Evolutionary conservation across 352 stramenopile genomes (phyloP), one percentile per base, ranked within the genome.

Genomic region (Phytophthora cryptogea): DNA sequence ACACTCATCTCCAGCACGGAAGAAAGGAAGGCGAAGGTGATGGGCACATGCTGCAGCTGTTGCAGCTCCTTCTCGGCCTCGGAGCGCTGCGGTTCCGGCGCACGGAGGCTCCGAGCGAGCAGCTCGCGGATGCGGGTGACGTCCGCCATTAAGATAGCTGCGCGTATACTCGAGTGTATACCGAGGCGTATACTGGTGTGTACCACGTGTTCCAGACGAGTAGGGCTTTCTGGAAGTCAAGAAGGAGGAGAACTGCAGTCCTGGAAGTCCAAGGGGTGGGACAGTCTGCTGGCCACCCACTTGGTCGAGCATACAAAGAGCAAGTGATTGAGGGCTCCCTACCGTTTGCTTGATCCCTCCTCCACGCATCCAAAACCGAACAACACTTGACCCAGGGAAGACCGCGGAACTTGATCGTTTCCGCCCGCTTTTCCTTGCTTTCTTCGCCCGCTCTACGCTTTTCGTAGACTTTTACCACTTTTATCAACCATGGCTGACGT

Each of bases 401-500:
- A 78, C 68, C 62, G 47, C 74, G 54, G 41, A 66, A 60, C 59
- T 49, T 20, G 23, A 40, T 58, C 33, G 57, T 69, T 74, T 33
- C 20, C 50, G 52, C 47, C 50, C 31, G 54, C 35, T 64, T 65
- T 64, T 52, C 37, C 54, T 42, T 56, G 33, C 46, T 68, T 61
- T 23, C 20, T 33, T 52, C 40, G 58, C 63, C 28, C 44, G 56
- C 51, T 53, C 52, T 57, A 71, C 63, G 37, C 63, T 30, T 61
- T 37, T 51, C 51, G 64, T 67, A 72, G 52, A 68, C 35, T 42
- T 11, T 39, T 13, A 28, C 32, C 26, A 39, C 59, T 33, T 50
- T 63, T 46, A 67, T 56, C 57, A 64, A 86, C 58, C 64, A 94
- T 92, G 84, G 75, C 84, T 83, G 84, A 94, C 71, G 64, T 72